Conservation (phyloP, 1,284 basidiomycete genomes). For the Phenoliferia sp. region DNA sequence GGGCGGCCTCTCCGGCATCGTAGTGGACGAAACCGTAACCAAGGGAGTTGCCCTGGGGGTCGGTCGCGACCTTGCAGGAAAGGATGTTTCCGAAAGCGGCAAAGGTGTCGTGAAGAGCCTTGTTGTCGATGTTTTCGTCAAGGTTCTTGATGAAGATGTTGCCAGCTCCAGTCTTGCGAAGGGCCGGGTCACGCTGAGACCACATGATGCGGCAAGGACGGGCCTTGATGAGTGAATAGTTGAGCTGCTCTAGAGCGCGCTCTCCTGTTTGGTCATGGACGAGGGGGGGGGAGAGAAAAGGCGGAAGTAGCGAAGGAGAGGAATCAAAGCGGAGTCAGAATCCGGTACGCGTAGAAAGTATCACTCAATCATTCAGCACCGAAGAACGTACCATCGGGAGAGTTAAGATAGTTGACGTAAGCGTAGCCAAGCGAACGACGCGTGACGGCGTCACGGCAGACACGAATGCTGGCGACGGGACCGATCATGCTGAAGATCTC, state of each 20-base stretch:
- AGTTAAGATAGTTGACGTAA: constrained; percentile 98
- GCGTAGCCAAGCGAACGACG: constrained; percentile 99
- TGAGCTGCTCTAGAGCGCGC: constrained; percentile 97
- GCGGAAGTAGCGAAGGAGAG: background rate
- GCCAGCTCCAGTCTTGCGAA: constrained; percentile 98
- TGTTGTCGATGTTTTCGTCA: constrained; percentile 97
- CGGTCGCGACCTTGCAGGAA: constrained; percentile 98
- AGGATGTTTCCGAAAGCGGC: constrained; percentile 98
- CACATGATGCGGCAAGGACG: constrained; percentile 99
- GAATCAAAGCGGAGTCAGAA: background rate
- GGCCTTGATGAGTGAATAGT: constrained; percentile 98
- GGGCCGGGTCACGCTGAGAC: constrained; percentile 98
- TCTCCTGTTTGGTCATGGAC: constrained; percentile 56
- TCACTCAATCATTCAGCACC: no score
- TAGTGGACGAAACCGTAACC: constrained; percentile 99
- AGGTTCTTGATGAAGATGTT: constrained; percentile 99
- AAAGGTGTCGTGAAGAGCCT: constrained; percentile 99
- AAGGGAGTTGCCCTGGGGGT: constrained; percentile 80
- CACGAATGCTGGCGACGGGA: constrained; percentile 96
- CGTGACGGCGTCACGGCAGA: constrained; percentile 99
- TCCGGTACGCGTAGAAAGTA: background rate
- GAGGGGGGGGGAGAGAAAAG: background rate
- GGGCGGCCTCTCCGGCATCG: constrained; percentile 94
- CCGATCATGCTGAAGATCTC: constrained; percentile 99
- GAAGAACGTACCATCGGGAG: constrained; percentile 78